These are phyloP conservation scores for Striga hermonthica DNA, from an alignment of 305 asterid genomes.

Conservation along the genomic window DNA sequence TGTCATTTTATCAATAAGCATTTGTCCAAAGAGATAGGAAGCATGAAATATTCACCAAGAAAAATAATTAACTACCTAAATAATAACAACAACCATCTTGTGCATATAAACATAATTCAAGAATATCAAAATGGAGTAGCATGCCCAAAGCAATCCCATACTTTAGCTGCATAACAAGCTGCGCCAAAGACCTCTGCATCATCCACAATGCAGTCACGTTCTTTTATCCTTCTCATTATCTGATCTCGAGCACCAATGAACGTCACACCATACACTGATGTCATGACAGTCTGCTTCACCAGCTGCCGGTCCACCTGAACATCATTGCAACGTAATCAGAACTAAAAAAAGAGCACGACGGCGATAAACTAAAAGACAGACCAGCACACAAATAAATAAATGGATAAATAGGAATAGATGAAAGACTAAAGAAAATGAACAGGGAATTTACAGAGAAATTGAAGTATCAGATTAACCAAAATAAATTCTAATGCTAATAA, in stretches of 20 bases:
- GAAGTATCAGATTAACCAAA: conserved; percentile 21
- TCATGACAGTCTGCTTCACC: conserved; percentile 93
- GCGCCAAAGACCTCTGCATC: conserved; percentile 60
- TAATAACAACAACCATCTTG: background rate
- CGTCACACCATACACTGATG: conserved; percentile 90
- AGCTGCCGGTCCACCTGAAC: conserved; percentile 75
- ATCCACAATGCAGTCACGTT: conserved; percentile 59
- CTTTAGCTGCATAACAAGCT: conserved; percentile 85
- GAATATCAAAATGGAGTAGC: conserved; percentile 16
- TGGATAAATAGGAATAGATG: no score
- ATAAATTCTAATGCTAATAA: background rate
- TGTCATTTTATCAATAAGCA: conserved; percentile 16
- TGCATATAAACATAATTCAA: conserved; percentile 12
- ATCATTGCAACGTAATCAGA: conserved; percentile 25
- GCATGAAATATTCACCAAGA: conserved; percentile 12
- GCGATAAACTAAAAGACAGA: background rate
- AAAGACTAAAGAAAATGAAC: no score
- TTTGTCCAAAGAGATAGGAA: conserved; percentile 20
- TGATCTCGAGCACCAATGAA: conserved; percentile 86
- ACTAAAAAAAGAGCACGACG: conserved; percentile 12
- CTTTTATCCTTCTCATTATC: conserved; percentile 69
- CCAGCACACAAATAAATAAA: background rate
- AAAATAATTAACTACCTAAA: background rate
- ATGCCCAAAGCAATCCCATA: conserved; percentile 35
- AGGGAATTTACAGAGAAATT: background rate